Percentiles rank a stretch among this genome's conserved stretches.
phyloP scores from a whole-genome alignment of 2,329 filamentous ascomycete genomes.

The Tolypocladium amazonense region DNA sequence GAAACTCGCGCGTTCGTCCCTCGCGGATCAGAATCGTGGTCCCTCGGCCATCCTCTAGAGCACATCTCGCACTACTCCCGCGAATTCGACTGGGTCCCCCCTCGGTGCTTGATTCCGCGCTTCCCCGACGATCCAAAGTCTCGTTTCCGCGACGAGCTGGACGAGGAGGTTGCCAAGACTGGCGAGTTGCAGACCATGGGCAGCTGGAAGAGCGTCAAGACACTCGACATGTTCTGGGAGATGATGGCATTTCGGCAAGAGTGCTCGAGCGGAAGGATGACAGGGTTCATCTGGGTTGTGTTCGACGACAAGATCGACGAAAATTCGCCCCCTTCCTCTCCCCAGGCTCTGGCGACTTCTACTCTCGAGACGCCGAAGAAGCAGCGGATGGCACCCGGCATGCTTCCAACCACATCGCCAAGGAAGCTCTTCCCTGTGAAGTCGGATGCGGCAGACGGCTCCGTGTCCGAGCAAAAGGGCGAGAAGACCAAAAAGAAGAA shows the following conservation, averaged over 20 bases:
- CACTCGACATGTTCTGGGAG: slow-evolving; percentile 93
- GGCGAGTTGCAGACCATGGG: slow-evolving; percentile 45
- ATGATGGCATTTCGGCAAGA: slow-evolving; percentile 96
- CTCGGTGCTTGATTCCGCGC: slow-evolving; percentile 74
- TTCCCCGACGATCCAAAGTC: slow-evolving; percentile 96
- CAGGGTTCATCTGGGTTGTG: slow-evolving; percentile 91
- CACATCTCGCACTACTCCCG: slow-evolving; percentile 51
- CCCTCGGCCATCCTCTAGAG: slow-evolving; percentile 62
- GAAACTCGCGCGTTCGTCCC: slow-evolving; percentile 77
- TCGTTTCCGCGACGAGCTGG: slow-evolving; percentile 77
- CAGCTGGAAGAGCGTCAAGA: slow-evolving; percentile 74
- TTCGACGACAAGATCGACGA: slow-evolving; percentile 46
- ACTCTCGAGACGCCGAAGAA: slow-evolving; percentile 22
- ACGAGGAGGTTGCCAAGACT: slow-evolving; percentile 63
- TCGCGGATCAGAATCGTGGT: slow-evolving; percentile 46
- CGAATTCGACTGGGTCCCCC: slow-evolving; percentile 52
- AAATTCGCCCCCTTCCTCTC: slow-evolving; percentile 4
- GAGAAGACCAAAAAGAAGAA: slow-evolving; percentile 3
- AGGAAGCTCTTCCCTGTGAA: slow-evolving; percentile 18
- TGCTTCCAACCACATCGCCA: slow-evolving; percentile 21
- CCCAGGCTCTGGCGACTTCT: slow-evolving; percentile 5
- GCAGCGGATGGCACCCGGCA: slow-evolving; percentile 9
- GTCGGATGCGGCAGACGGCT: not conserved
- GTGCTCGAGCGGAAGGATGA: slow-evolving; percentile 82
- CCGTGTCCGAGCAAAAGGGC: not conserved